Evolutionary conservation across 2,329 filamentous ascomycete species (phyloP).

Genomic region (Fusarium papillatum): DNA sequence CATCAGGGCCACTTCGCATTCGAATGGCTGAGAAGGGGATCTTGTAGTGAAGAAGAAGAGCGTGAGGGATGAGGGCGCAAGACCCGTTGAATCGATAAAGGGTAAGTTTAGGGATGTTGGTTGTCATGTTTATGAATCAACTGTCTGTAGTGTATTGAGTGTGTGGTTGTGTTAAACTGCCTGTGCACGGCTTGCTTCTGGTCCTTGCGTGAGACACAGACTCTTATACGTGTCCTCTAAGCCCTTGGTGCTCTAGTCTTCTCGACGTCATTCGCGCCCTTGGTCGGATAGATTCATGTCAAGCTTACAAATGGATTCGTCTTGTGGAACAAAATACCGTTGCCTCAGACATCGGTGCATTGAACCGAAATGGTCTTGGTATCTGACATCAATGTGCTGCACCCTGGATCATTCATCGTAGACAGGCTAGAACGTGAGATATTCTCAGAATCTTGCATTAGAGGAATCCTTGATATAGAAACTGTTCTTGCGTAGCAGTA

Average conservation of each 20-base stretch:
- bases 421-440: too few species aligned
- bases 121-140: fast-evolving
- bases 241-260: not conserved
- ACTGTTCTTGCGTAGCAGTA: not conserved
- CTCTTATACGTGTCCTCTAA: not conserved
- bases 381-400: not conserved
- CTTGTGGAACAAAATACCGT: not conserved
- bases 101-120: constrained; percentile 37
- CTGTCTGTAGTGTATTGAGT: not conserved
- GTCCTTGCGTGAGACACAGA: not conserved
- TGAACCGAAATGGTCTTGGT: not conserved
- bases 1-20: constrained; percentile 34
- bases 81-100: constrained; percentile 48
- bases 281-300: not conserved
- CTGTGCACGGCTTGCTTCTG: not conserved
- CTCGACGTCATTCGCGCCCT: not conserved
- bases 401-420: too few species aligned
- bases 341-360: not conserved
- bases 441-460: not conserved
- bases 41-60: constrained; percentile 46
- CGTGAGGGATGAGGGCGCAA: constrained; percentile 47
- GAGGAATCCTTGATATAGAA: not conserved
- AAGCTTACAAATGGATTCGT: not conserved
- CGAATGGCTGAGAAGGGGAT: constrained; percentile 41
- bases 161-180: not conserved